A percentile compares a stretch with the other conserved stretches of the same genome.
Evolutionary conservation across 768 basidiomycete species (phyloP).

Genomic region (Mycena venus): DNA sequence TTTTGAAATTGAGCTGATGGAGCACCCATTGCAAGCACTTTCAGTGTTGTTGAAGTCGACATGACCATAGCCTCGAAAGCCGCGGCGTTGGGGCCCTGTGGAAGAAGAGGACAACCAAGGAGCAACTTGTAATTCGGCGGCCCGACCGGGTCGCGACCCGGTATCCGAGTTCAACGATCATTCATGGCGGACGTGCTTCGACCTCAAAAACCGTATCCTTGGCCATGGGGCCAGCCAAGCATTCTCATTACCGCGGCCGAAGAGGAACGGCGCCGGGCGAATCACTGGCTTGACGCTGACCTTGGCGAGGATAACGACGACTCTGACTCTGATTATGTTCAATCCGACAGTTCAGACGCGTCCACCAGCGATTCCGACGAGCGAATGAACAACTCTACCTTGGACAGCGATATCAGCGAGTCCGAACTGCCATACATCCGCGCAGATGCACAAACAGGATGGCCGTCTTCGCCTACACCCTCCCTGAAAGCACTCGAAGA

Average conservation of each 20-base stretch:
- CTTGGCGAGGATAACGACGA: background rate
- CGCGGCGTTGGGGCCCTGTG: too few species aligned
- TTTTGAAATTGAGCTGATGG: too few species aligned
- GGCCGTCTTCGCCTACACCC: background rate
- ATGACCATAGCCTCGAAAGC: too few species aligned
- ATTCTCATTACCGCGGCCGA: background rate
- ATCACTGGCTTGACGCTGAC: slow-evolving; percentile 21
- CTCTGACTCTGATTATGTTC: slow-evolving; percentile 1
- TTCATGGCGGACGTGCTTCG: background rate
- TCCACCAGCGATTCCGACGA: background rate
- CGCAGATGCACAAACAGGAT: background rate
- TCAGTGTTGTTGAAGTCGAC: too few species aligned
- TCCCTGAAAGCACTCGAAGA: background rate
- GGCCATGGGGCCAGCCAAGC: slow-evolving; percentile 25
- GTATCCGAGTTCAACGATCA: background rate
- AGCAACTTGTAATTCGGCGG: too few species aligned
- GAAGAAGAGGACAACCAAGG: too few species aligned
- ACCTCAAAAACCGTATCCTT: slow-evolving; percentile 1
- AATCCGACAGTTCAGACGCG: background rate
- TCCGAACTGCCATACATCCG: background rate
- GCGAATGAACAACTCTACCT: too few species aligned
- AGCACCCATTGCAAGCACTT: too few species aligned
- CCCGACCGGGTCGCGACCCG: too few species aligned
- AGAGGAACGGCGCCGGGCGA: background rate
- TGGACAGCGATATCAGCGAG: background rate